Percentiles rank a stretch among this genome's conserved stretches.
These are phyloP conservation scores for Plectosphaerella plurivora DNA, from an alignment of 2,329 filamentous ascomycete genomes.

Conservation along the genomic window DNA sequence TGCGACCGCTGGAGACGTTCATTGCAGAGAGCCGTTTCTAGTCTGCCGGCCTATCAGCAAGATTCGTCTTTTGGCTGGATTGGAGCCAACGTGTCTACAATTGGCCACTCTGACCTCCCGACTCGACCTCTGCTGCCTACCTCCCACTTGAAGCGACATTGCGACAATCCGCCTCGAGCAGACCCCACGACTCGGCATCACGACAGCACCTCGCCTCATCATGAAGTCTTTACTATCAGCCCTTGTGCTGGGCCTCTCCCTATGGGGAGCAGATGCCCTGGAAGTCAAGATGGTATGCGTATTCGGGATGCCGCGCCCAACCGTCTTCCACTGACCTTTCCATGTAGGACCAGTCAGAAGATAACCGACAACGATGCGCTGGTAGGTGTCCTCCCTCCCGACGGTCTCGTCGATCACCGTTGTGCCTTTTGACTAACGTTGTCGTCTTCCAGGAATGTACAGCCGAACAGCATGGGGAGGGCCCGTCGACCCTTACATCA, in stretches of 20 bases:
- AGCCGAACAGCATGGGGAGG: slow-evolving; percentile 86
- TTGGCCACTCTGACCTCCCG: no score
- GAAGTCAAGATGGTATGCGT: slow-evolving; percentile 52
- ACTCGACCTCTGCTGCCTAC: no score
- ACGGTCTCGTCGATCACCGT: no score
- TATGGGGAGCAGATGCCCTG: slow-evolving; percentile 49
- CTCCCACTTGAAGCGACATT: no score
- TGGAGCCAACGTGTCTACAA: no score
- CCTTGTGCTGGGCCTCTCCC: slow-evolving; percentile 48
- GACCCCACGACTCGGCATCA: no score
- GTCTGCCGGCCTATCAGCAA: no score
- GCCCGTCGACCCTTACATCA: slow-evolving; percentile 81
- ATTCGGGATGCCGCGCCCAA: background rate
- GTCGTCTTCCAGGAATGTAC: slow-evolving; percentile 71
- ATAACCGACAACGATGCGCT: slow-evolving; percentile 76
- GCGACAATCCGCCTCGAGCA: no score
- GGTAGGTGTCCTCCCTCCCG: slow-evolving; percentile 30
- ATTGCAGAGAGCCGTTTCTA: no score
- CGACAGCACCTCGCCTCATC: slow-evolving; percentile 12
- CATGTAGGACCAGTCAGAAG: slow-evolving; percentile 66
- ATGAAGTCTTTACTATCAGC: slow-evolving; percentile 54
- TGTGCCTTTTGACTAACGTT: no score
- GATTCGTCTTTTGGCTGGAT: no score
- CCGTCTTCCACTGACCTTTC: background rate
- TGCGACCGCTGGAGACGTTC: no score